Evolutionary conservation across 768 basidiomycete species (phyloP).

Genomic region (Termitomyces sp.): DNA sequence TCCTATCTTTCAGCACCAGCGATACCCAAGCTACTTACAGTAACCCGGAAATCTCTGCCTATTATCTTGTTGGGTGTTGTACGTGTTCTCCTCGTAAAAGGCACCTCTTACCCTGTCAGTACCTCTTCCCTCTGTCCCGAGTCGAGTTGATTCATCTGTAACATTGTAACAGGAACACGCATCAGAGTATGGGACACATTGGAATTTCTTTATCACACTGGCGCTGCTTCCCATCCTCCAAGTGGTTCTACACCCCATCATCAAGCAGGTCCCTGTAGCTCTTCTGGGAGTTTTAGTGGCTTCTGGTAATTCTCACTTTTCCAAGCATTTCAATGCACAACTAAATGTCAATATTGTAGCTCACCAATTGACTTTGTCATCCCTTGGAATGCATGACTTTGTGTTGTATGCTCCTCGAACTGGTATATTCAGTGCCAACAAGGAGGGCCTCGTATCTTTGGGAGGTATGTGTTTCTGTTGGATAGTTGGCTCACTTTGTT

Average conservation of each 20-base stretch:
- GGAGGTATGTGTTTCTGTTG: slow-evolving; percentile 40
- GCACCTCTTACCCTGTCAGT: slow-evolving; percentile 85
- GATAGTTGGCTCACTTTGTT: not conserved
- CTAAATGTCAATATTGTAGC: slow-evolving; percentile 36
- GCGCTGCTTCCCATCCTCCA: slow-evolving; percentile 76
- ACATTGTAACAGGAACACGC: slow-evolving; percentile 79
- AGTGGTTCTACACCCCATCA: slow-evolving; percentile 63
- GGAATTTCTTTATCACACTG: slow-evolving; percentile 98
- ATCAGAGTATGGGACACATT: slow-evolving; percentile 94
- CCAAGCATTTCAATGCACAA: not conserved
- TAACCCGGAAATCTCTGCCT: slow-evolving; percentile 59
- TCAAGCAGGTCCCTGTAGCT: slow-evolving; percentile 54
- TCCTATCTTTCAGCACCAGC: slow-evolving; percentile 46
- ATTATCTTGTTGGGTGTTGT: slow-evolving; percentile 71
- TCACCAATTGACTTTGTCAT: slow-evolving; percentile 67
- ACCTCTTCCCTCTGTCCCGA: not conserved
- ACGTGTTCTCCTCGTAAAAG: slow-evolving; percentile 85
- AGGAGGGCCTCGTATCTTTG: slow-evolving; percentile 87
- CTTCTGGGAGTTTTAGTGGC: slow-evolving; percentile 61
- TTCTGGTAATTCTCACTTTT: slow-evolving; percentile 32
- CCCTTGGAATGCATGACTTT: slow-evolving; percentile 54
- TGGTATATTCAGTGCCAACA: slow-evolving; percentile 73
- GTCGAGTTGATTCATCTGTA: not conserved
- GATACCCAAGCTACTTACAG: slow-evolving; percentile 44
- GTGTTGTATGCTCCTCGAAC: slow-evolving; percentile 63